Evolutionary conservation across 805 yeast species (phyloP).

Genomic region (Saccharomyces paradoxus): DNA sequence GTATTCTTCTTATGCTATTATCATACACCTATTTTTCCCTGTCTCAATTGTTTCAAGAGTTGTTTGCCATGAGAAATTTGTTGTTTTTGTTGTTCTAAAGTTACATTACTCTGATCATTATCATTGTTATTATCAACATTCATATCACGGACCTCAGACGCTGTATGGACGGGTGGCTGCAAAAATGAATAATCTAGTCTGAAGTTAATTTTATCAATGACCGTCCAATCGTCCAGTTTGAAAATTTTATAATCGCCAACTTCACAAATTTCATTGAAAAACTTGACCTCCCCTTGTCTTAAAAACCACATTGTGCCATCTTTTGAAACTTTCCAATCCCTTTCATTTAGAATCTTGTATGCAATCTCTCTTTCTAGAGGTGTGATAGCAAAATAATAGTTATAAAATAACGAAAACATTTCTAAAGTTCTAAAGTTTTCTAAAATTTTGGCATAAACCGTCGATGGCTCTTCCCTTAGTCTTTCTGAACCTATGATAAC

Average conservation of each 20-base stretch:
- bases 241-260: constrained; percentile 39
- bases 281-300: constrained; percentile 33
- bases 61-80: constrained; percentile 22
- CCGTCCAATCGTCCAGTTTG: constrained; percentile 38
- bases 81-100: constrained; percentile 1
- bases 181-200: constrained; percentile 32
- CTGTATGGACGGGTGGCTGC: constrained; percentile 6
- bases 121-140: constrained; percentile 1
- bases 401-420: constrained; percentile 36
- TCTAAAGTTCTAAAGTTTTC: constrained; percentile 27
- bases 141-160: neutral
- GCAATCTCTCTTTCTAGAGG: constrained; percentile 36
- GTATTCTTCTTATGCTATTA: neutral
- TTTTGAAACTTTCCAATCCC: constrained; percentile 34
- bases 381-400: constrained; percentile 37
- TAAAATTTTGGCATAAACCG: constrained; percentile 5
- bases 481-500: constrained; percentile 5
- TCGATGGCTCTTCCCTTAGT: constrained; percentile 2
- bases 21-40: constrained; percentile 11
- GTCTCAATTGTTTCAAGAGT: constrained; percentile 24
- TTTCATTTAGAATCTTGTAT: constrained; percentile 25
- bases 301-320: constrained; percentile 34
- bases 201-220: constrained; percentile 35
- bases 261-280: constrained; percentile 34
- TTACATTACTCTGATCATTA: neutral